Evolutionary conservation across 805 yeast genomes (phyloP).

Genomic region (Candida rishiriensis): DNA sequence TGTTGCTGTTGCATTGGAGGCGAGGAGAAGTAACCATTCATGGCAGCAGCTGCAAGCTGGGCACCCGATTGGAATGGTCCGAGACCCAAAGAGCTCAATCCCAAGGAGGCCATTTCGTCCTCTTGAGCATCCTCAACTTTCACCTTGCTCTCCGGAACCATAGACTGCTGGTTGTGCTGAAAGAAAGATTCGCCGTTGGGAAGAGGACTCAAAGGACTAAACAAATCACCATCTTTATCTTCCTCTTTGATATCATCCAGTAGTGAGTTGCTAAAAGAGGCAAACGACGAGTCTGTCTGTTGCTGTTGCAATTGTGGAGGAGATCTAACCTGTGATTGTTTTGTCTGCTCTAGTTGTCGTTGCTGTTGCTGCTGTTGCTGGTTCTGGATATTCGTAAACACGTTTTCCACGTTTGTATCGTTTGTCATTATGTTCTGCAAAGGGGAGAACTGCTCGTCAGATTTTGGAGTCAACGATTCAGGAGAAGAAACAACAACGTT

Average conservation of each 20-base stretch:
- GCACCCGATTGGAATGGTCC: conserved; percentile 30
- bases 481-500: conserved; percentile 21
- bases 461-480: conserved; percentile 21
- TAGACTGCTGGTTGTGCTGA: not conserved
- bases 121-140: conserved; percentile 1
- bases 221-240: conserved; percentile 10
- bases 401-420: conserved; percentile 7
- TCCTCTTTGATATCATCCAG: conserved; percentile 21
- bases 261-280: not conserved
- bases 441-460: conserved; percentile 20
- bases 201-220: conserved; percentile 13
- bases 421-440: conserved; percentile 9
- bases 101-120: conserved; percentile 2
- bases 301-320: not conserved
- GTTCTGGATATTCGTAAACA: not conserved
- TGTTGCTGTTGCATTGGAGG: not conserved
- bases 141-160: not conserved
- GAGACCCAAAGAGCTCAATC: conserved; percentile 17
- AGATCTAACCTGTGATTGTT: not conserved
- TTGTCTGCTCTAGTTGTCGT: not conserved
- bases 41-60: conserved; percentile 26
- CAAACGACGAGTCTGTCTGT: not conserved
- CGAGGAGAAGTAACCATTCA: conserved; percentile 19
- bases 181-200: conserved; percentile 2
- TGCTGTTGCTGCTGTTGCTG: not conserved